phyloP scores from a whole-genome alignment of 139 green algal species.

The Nannochloris sp. region DNA sequence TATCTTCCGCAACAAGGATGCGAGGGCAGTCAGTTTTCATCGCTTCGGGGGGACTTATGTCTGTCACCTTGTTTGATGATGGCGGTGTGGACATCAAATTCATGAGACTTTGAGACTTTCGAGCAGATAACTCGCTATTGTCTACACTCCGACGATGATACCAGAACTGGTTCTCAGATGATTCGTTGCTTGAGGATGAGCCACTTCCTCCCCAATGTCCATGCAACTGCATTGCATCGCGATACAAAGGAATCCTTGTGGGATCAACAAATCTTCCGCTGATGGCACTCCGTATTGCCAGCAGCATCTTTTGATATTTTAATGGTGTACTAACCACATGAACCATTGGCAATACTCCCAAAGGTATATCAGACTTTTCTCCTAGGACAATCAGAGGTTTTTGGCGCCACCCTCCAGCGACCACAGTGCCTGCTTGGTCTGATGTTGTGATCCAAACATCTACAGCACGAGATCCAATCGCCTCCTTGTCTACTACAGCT shows the following conservation, averaged over 20 bases:
- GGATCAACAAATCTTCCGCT: too few species aligned
- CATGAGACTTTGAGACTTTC: too few species aligned
- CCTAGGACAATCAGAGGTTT: constrained; percentile 47
- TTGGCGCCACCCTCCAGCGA: constrained; percentile 41
- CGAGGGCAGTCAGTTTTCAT: constrained; percentile 16
- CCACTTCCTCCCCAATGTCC: too few species aligned
- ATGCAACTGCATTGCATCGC: too few species aligned
- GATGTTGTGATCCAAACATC: constrained; percentile 37
- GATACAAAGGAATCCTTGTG: too few species aligned
- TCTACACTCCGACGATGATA: not conserved
- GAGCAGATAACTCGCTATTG: not conserved
- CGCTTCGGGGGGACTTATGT: not conserved
- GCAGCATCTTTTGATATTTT: constrained; percentile 1
- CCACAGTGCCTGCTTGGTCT: constrained; percentile 17
- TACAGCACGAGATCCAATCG: too few species aligned
- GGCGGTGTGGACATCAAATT: too few species aligned
- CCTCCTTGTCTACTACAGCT: too few species aligned
- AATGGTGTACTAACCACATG: constrained; percentile 7
- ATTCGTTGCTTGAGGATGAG: too few species aligned
- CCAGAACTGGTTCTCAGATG: not conserved
- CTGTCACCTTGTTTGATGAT: too few species aligned
- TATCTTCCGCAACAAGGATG: constrained; percentile 67
- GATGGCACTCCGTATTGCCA: too few species aligned
- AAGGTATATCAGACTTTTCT: constrained; percentile 21
- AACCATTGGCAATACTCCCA: constrained; percentile 32